Percentiles rank a stretch among this genome's conserved stretches.
Evolutionary conservation across 139 green algal species (phyloP).

Genomic region (Trebouxia sp.): DNA sequence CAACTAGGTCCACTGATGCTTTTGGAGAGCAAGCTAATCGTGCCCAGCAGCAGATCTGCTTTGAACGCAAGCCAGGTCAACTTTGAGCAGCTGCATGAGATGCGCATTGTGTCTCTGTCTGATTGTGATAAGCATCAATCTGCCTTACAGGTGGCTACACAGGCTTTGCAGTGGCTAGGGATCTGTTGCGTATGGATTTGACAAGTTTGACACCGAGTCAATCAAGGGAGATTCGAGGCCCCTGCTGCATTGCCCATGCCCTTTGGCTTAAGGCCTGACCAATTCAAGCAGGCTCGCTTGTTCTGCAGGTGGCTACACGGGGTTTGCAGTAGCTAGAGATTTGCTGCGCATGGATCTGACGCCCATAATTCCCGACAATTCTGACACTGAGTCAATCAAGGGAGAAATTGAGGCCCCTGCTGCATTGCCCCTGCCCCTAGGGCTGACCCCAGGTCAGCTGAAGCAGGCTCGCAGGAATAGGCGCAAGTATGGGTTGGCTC

Average conservation of each 20-base stretch:
- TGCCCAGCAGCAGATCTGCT: too few relatives aligned
- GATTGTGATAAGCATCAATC: too few relatives aligned
- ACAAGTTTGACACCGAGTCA: background rate
- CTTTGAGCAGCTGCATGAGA: too few relatives aligned
- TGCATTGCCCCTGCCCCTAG: background rate
- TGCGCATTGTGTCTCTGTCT: too few relatives aligned
- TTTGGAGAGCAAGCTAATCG: too few relatives aligned
- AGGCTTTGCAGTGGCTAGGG: background rate
- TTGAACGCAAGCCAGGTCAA: too few relatives aligned
- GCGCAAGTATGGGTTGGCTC: constrained; percentile 9
- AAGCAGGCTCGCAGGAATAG: background rate
- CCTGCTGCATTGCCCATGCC: background rate
- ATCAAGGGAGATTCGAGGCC: background rate
- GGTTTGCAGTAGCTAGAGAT: background rate
- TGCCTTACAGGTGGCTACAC: constrained; percentile 20
- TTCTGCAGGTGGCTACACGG: background rate
- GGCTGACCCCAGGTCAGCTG: background rate
- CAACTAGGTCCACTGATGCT: too few relatives aligned
- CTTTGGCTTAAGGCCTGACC: background rate
- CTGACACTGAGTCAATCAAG: background rate
- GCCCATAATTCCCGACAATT: background rate
- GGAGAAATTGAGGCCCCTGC: background rate
- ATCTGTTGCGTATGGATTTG: background rate
- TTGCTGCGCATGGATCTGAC: background rate
- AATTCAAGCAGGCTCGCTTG: background rate